These are phyloP conservation scores for Dactylellina cionopaga DNA, from an alignment of 2,329 filamentous ascomycete species.

Conservation along the genomic window DNA sequence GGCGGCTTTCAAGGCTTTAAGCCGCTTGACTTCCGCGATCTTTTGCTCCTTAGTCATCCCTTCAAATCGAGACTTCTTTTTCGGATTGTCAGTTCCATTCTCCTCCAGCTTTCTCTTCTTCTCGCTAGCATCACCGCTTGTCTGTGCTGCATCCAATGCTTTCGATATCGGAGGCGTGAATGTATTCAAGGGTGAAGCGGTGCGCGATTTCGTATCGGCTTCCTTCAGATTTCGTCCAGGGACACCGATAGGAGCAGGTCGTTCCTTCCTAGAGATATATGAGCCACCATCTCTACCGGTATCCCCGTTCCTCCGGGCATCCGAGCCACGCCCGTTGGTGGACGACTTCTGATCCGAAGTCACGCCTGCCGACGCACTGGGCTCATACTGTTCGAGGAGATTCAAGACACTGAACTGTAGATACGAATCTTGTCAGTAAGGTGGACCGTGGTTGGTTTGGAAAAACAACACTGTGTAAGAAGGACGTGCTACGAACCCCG, in stretches of 20 bases:
- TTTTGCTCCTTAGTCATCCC: conserved; percentile 54
- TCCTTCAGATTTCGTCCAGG: conserved; percentile 26
- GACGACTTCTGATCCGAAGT: conserved; percentile 13
- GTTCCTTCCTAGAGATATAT: conserved; percentile 32
- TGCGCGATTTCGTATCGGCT: conserved; percentile 22
- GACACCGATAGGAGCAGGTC: conserved; percentile 48
- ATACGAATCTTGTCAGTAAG: conserved; percentile 15
- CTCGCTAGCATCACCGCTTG: conserved; percentile 24
- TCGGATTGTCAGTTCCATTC: conserved; percentile 27
- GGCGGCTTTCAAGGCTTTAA: conserved; percentile 50
- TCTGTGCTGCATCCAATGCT: conserved; percentile 36
- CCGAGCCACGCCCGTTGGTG: conserved; percentile 38
- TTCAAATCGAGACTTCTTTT: conserved; percentile 54
- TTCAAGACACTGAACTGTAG: conserved; percentile 43
- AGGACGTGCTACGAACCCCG: conserved; percentile 44
- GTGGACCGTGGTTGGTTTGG: not conserved
- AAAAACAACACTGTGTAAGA: not conserved
- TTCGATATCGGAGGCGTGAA: conserved; percentile 50
- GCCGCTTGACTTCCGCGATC: conserved; percentile 42
- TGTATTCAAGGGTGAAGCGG: conserved; percentile 41
- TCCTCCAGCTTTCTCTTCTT: conserved; percentile 47
- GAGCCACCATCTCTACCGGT: conserved; percentile 25
- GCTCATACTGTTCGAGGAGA: conserved; percentile 37
- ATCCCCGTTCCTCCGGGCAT: conserved; percentile 37
- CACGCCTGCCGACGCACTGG: not conserved